Evolutionary conservation across 2,329 filamentous ascomycete species (phyloP), one percentile per base, ranked within the genome.

Genomic region (Sporothrix luriei): DNA sequence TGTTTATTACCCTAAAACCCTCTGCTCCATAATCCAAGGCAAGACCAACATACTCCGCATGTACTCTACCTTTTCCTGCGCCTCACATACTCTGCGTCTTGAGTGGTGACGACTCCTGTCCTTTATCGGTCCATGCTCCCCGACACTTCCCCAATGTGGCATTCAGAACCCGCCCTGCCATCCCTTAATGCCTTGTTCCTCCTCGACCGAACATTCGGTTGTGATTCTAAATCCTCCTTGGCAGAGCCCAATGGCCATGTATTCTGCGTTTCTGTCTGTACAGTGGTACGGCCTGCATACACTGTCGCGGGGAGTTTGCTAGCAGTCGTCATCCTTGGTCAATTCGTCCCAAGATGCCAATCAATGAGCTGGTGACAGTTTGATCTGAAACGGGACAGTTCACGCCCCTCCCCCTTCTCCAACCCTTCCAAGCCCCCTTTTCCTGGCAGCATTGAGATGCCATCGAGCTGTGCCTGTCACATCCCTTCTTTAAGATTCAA

Each of bases 291-390:
- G 29, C 55, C 38, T 43, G 6, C 11, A 11, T 43, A 11, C 21
- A 7, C 57, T 43, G 40, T 46, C n/a, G 57, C 19, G 26, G 24
- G 6, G 16, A 43, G 43, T 49, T 48, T 49, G 19, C 46, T 33
- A 21, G 59, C 26, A 26, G 40, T 46, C 38, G 21, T 13, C 26
- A 26, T 43, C 48, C 29, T 24, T 46, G 33, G 9, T 9, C 43
- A 46, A 33, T 49, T 54, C 49, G 24, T 67, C 49, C 65, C 65
- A 61, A 68, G 52, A 69, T 69, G 55, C 68, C 68, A 64, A 69
- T 69, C 66, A 68, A 61, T 43, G 24, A 24, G 54, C 54, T 38
- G 43, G 38, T 13, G 11, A 24, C 40, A 33, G 66, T 57, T 6
- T 19, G 54, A 68, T 55, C 66, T 68, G 54, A 68, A 68, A 68